Evolutionary conservation across 768 basidiomycete species (phyloP), one percentile per base, ranked within the genome.

Genomic region (Trichaptum fuscoviolaceum): DNA sequence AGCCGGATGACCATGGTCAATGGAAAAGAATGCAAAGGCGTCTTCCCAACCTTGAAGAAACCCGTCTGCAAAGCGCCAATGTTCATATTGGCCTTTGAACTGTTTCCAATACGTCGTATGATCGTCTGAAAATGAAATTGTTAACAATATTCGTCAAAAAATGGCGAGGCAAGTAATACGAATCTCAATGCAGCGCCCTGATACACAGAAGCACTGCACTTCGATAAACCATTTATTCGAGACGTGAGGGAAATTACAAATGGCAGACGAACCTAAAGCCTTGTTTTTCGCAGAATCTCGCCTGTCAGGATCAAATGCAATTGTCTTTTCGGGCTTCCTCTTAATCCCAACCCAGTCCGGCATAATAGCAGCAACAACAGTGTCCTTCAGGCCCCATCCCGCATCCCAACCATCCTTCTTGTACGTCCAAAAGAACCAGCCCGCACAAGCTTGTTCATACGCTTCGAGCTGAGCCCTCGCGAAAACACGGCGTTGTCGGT

Each of bases 391-490:
- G 30, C 85, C 85, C 93, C 92, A 93, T 0, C 92, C 92, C 4
- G 77, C 82, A 76, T 94, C 92, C 65, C 87, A 86, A 3, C 73
- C 75, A 5, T 86, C 82, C 75, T 93, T 92, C 79, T 87, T 92
- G 72, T 86, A 89, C 42, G 90, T 92, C 93, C 93, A 93, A 73
- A 90, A 94, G 78, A 88, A 94, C 83, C 85, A 90, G 5, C 93
- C 93, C 0, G 84, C 85, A 67, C 90, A 89, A 36, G 76, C 70
- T 60, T 76, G 73, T 66, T 92, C 90, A 67, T 84, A 93, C 52
- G 91, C 70, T 23, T 80, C 82, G 62, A 93, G 75, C 74, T 95
- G 86, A 3, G 91, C 88, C 20, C 79, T 73, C 4, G 89, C 79
- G 67, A 85, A 94, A 17, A 73, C 77, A 9, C 80, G 69, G 58